Evolutionary conservation across 2,329 filamentous ascomycete species (phyloP).

Genomic region (Fusarium oligoseptatum): DNA sequence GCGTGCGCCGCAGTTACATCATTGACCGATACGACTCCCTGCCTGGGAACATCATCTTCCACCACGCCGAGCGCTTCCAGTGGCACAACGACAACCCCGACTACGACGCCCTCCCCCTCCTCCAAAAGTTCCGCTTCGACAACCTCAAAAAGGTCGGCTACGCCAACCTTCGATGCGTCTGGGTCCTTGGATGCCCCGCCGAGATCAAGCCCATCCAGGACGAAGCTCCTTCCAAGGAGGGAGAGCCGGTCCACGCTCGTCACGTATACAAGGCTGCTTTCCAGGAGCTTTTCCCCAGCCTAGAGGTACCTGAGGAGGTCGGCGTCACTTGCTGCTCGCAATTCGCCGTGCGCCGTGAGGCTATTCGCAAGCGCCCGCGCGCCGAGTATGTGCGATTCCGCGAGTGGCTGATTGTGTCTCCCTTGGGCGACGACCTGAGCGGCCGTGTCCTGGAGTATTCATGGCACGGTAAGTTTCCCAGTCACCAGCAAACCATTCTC

Average conservation of each 20-base stretch:
- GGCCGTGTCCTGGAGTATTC: slow-evolving; percentile 74
- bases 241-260: slow-evolving; percentile 55
- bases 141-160: slow-evolving; percentile 69
- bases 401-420: slow-evolving; percentile 71
- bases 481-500: background rate
- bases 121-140: slow-evolving; percentile 62
- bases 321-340: slow-evolving; percentile 75
- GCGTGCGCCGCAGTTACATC: slow-evolving; percentile 54
- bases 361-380: slow-evolving; percentile 61
- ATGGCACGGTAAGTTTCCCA: slow-evolving; percentile 70
- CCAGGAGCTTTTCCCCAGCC: slow-evolving; percentile 55
- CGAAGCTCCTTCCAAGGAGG: slow-evolving; percentile 51
- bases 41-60: slow-evolving; percentile 60
- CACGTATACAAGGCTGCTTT: slow-evolving; percentile 59
- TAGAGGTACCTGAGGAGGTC: slow-evolving; percentile 62
- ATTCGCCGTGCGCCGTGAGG: slow-evolving; percentile 70
- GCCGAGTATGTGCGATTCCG: slow-evolving; percentile 69
- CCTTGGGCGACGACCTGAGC: slow-evolving; percentile 65
- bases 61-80: slow-evolving; percentile 62
- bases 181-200: slow-evolving; percentile 67
- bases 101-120: slow-evolving; percentile 66
- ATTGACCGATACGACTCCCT: slow-evolving; percentile 63
- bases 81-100: slow-evolving; percentile 69
- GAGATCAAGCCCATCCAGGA: slow-evolving; percentile 60
- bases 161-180: slow-evolving; percentile 71